A percentile compares a stretch with the other conserved stretches of the same genome.
These are phyloP conservation scores for Agastache rugosa DNA, from an alignment of 257 asterid species.

Conservation along the genomic window DNA sequence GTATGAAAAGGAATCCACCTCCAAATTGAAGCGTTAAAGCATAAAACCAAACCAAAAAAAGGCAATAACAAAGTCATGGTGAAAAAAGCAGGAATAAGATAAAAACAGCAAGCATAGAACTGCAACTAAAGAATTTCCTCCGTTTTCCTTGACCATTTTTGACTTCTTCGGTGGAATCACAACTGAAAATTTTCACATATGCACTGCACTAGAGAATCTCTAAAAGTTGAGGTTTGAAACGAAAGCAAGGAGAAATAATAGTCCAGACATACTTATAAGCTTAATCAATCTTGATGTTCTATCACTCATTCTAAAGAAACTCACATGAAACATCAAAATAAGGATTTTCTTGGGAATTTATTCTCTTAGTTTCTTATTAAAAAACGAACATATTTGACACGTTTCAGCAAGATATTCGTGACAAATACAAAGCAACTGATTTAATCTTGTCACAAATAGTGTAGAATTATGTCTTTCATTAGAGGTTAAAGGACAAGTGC, in stretches of 20 bases:
- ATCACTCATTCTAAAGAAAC: not conserved
- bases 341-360: not conserved
- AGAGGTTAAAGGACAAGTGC: not conserved
- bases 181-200: not conserved
- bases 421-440: not conserved
- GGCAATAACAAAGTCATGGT: not conserved
- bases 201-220: not conserved
- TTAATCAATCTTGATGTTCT: not conserved
- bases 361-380: not conserved
- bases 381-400: not conserved
- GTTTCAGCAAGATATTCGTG: not conserved
- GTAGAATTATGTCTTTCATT: not conserved
- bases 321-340: not conserved
- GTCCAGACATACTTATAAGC: not conserved
- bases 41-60: not conserved
- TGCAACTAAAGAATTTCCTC: not conserved
- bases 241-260: not conserved
- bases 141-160: not conserved
- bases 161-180: not conserved
- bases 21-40: not conserved
- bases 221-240: not conserved
- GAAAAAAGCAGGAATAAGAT: not conserved
- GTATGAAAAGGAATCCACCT: not conserved
- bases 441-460: not conserved
- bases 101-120: not conserved